Evolutionary conservation across 805 yeast genomes (phyloP).

Genomic region (Monosporozyma solicola): DNA sequence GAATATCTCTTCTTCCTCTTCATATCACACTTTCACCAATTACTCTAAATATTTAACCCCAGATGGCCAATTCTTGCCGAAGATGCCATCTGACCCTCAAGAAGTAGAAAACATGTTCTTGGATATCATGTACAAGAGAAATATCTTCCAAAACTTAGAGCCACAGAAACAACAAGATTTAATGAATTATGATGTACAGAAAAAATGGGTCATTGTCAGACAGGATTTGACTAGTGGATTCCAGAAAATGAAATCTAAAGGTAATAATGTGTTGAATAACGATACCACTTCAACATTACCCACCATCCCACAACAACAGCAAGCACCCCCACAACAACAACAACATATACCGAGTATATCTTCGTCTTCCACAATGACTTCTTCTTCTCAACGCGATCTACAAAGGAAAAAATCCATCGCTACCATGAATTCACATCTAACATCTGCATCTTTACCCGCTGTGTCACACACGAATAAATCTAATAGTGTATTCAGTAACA

Average conservation of each 20-base stretch:
- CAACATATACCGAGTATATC: neutral
- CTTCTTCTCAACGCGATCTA: neutral
- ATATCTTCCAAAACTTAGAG: slow-evolving; percentile 56
- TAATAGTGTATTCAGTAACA: neutral
- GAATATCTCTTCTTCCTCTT: slow-evolving; percentile 22
- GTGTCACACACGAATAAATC: neutral
- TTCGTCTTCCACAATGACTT: neutral
- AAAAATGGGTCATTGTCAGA: slow-evolving; percentile 85
- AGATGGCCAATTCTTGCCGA: slow-evolving; percentile 35
- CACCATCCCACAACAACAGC: neutral
- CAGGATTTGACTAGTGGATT: slow-evolving; percentile 78
- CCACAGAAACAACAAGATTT: slow-evolving; percentile 68
- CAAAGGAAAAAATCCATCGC: slow-evolving; percentile 1
- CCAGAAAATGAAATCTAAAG: slow-evolving; percentile 42
- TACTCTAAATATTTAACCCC: slow-evolving; percentile 21
- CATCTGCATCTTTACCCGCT: neutral
- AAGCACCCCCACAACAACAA: neutral
- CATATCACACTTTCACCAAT: slow-evolving; percentile 12
- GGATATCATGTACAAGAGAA: slow-evolving; percentile 75
- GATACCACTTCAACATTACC: neutral
- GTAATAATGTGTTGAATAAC: slow-evolving; percentile 3
- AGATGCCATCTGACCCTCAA: slow-evolving; percentile 55
- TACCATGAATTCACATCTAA: neutral
- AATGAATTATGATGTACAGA: slow-evolving; percentile 61
- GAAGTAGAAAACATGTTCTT: slow-evolving; percentile 68